A percentile compares a stretch with the other conserved stretches of the same genome.
These are phyloP conservation scores for Samsoniella hepiali DNA, from an alignment of 2,329 filamentous ascomycete genomes.

Conservation along the genomic window DNA sequence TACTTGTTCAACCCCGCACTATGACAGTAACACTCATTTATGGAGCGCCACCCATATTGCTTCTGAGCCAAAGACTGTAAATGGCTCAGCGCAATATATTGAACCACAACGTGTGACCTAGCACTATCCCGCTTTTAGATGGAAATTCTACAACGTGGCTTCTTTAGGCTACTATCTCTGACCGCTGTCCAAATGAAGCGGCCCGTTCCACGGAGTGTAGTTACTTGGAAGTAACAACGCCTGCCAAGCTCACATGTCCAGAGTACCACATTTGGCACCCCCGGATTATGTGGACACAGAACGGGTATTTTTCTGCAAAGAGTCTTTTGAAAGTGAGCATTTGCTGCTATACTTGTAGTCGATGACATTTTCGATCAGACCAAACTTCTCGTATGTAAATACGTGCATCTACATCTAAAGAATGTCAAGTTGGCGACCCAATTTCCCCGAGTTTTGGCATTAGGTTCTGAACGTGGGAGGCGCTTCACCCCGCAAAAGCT, in stretches of 20 bases:
- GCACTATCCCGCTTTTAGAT: background rate
- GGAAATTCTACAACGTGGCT: constrained; percentile 3
- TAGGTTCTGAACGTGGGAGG: background rate
- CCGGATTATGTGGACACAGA: background rate
- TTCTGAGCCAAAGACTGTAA: background rate
- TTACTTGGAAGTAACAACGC: background rate
- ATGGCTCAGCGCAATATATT: constrained; percentile 1
- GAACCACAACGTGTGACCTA: background rate
- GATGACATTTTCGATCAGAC: background rate
- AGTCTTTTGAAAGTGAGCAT: background rate
- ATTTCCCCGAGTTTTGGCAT: background rate
- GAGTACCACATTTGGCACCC: background rate
- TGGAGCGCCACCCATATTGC: background rate
- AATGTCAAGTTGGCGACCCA: too few relatives aligned
- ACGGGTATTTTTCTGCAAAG: background rate
- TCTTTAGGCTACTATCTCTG: background rate
- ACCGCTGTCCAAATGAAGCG: background rate
- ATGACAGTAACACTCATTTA: background rate
- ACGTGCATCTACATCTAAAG: background rate
- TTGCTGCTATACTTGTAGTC: background rate
- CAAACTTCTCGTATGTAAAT: background rate
- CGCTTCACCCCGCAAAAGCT: constrained; percentile 11
- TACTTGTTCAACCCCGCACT: background rate
- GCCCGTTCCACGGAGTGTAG: background rate
- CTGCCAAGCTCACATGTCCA: constrained; percentile 12